Conservation (phyloP, 2,329 filamentous ascomycete genomes). For the Cordyceps cateniannulata region DNA sequence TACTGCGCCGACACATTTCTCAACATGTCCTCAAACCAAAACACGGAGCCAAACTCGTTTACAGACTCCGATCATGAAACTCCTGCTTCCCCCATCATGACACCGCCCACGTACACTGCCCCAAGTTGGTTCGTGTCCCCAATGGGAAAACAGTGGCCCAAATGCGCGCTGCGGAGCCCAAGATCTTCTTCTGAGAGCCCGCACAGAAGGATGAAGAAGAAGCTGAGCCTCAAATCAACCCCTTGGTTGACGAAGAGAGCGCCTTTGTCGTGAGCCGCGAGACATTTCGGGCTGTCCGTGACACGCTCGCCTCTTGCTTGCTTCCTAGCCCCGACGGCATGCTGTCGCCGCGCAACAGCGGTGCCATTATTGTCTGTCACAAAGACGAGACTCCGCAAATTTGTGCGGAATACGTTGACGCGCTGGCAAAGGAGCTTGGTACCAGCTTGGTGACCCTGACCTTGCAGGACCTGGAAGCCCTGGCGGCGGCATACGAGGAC, state of each 20-base stretch:
- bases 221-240: too few species aligned
- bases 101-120: not conserved
- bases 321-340: not conserved
- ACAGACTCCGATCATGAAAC: not conserved
- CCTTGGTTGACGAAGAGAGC: not conserved
- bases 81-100: not conserved
- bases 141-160: not conserved
- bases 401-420: not conserved
- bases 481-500: not conserved
- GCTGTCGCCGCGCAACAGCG: not conserved
- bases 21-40: not conserved
- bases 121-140: not conserved
- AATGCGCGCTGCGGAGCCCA: not conserved
- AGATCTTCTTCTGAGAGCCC: not conserved
- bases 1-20: too few species aligned
- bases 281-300: not conserved
- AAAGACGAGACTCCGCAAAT: not conserved
- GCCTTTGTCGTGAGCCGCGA: not conserved
- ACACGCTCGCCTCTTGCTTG: not conserved
- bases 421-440: not conserved
- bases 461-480: not conserved
- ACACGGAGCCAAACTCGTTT: not conserved
- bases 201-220: not conserved
- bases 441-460: constrained; percentile 17
- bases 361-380: not conserved